Percentiles rank a stretch among this genome's conserved stretches.
Evolutionary conservation across 352 stramenopile species (phyloP).

Genomic region (Saprolegnia parasitica): DNA sequence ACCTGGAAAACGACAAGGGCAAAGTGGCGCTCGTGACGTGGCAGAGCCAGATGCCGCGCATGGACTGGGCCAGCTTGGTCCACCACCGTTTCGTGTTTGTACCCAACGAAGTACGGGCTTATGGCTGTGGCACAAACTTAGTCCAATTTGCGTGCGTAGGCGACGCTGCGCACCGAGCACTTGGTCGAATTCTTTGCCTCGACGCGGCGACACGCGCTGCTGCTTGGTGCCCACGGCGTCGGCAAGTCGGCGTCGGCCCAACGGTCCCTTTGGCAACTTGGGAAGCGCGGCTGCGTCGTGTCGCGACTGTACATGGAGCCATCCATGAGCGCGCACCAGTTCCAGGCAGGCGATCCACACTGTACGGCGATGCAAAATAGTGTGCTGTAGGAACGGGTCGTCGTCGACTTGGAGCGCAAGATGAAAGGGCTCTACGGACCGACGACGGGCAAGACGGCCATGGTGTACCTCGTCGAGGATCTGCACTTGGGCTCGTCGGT

Average conservation of each 20-base stretch:
- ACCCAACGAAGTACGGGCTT: slow-evolving; percentile 20
- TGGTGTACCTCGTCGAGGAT: slow-evolving; percentile 23
- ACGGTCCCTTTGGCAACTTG: slow-evolving; percentile 38
- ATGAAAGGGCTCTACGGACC: slow-evolving; percentile 57
- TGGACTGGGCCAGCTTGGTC: slow-evolving; percentile 11
- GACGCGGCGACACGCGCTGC: slow-evolving; percentile 43
- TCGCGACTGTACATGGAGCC: background rate
- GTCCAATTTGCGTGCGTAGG: background rate
- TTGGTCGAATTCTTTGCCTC: slow-evolving; percentile 38
- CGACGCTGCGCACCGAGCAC: slow-evolving; percentile 15
- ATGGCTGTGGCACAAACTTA: background rate
- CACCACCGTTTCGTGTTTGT: slow-evolving; percentile 17
- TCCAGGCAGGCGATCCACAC: slow-evolving; percentile 41
- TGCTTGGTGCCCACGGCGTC: slow-evolving; percentile 44
- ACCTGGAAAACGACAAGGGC: slow-evolving; percentile 37
- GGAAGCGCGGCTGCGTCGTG: slow-evolving; percentile 30
- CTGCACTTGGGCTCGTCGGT: slow-evolving; percentile 18
- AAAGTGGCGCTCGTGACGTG: slow-evolving; percentile 35
- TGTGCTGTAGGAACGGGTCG: background rate
- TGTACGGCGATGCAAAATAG: slow-evolving; percentile 30
- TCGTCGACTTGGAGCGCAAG: slow-evolving; percentile 33
- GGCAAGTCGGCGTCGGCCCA: slow-evolving; percentile 51
- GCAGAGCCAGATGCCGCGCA: slow-evolving; percentile 22
- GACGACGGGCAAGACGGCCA: slow-evolving; percentile 38
- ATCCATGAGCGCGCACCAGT: slow-evolving; percentile 26